Conservation (phyloP, 805 yeast genomes). For the Ascoidea tarda region DNA sequence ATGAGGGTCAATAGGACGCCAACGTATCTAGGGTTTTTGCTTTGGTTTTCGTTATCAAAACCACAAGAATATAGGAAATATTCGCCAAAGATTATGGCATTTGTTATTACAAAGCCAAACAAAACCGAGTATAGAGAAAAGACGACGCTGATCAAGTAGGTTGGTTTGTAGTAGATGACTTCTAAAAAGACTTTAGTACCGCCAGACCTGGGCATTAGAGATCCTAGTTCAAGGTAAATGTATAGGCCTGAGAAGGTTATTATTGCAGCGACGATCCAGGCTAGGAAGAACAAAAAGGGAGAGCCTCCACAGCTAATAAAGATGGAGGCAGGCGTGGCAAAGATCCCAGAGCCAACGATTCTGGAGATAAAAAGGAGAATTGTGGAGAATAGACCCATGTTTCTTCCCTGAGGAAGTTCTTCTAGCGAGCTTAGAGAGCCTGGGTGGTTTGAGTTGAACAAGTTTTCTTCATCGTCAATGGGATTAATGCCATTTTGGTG, state of each 20-base stretch:
- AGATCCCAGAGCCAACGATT: slow-evolving; percentile 68
- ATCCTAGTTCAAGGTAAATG: slow-evolving; percentile 56
- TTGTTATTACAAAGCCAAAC: slow-evolving; percentile 42
- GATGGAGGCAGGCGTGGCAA: slow-evolving; percentile 56
- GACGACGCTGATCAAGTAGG: slow-evolving; percentile 35
- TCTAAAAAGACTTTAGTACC: slow-evolving; percentile 66
- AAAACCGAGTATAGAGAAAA: slow-evolving; percentile 33
- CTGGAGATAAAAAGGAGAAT: slow-evolving; percentile 50
- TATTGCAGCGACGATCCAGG: slow-evolving; percentile 51
- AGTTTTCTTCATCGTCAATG: too few species aligned
- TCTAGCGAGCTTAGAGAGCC: slow-evolving; percentile 1
- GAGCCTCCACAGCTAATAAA: slow-evolving; percentile 59
- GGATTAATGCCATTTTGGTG: too few species aligned
- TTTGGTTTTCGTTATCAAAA: slow-evolving; percentile 21
- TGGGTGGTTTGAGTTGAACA: too few species aligned
- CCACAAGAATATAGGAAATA: slow-evolving; percentile 33
- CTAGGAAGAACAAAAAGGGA: slow-evolving; percentile 38
- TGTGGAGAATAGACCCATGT: slow-evolving; percentile 56
- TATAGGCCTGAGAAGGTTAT: slow-evolving; percentile 55
- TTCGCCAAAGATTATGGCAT: slow-evolving; percentile 48
- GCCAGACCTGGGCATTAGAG: slow-evolving; percentile 59
- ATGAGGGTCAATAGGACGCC: slow-evolving; percentile 26
- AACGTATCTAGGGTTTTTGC: slow-evolving; percentile 23
- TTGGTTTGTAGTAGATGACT: slow-evolving; percentile 48
- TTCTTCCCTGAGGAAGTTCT: slow-evolving; percentile 61